Base-by-base conservation (phyloP, 169 alveolate genomes). In the Eimeria brunetti region DNA sequence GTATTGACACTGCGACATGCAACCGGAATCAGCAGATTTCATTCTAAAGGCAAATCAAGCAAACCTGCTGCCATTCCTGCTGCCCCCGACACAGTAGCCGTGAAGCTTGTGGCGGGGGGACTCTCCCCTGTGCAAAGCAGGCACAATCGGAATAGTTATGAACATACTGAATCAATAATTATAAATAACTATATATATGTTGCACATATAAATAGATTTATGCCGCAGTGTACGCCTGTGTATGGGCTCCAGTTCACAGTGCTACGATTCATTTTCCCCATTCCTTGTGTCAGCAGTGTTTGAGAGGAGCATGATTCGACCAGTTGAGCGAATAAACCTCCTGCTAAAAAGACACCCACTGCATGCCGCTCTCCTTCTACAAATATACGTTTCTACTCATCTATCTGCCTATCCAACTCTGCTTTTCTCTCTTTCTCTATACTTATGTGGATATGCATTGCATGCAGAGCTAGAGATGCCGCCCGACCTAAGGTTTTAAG, bases 61-160 rank as follows among this genome's bases (percentile, higher is more conserved):
- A 27, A 12, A 85, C 91, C 91, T 58, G 91, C 75, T 6, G 60
- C 60, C 91, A 85, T 85, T 38, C 91, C 91, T 36, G 91, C 78
- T 20, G 91, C 91, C 27, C 91, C 91, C 2, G 91, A 85, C 7
- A 85, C 78, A 46, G 60, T 38, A 16, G 78, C 30, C 16, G 91
- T 58, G 27, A 85, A 58, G 58, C 80, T 33, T 16, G 91, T 85
- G 20, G 75, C 2, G 2, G 91, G 80, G 18, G 91, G 91, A 30
- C 24, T 46, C 30, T 85, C 58, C 80, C 91, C 91, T 85, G 91
- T 38, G 49, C 2, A 33, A 33, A 0, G 60, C 80, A 83, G 58
- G 20, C 64, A 78, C 36, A 20, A 41, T 41, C 8, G 46, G 46
- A 49, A 24, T 46, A 41, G 20, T 27, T 1, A 75, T 24, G 38